These are phyloP conservation scores for Termitomyces sp. DNA, from an alignment of 768 basidiomycete species.

Conservation along the genomic window DNA sequence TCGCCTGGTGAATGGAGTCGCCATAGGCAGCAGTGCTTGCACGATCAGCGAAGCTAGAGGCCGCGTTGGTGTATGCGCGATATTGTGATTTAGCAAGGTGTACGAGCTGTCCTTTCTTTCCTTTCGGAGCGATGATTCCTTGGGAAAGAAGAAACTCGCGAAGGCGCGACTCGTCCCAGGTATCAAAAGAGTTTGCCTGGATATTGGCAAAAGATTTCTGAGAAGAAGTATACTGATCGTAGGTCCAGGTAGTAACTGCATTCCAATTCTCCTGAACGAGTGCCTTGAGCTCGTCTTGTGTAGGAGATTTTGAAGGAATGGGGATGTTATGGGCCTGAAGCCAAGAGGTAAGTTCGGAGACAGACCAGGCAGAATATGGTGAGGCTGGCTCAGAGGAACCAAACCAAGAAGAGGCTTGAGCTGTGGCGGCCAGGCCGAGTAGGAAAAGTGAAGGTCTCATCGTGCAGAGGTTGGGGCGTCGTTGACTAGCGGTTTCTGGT, in stretches of 20 bases:
- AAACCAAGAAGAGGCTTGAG: slow-evolving; percentile 52
- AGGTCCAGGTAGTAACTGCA: slow-evolving; percentile 47
- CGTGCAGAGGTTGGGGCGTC: neutral
- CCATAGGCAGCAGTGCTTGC: slow-evolving; percentile 54
- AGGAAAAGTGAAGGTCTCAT: slow-evolving; percentile 29
- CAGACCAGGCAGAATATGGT: slow-evolving; percentile 54
- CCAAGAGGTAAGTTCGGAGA: slow-evolving; percentile 62
- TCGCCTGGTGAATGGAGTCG: slow-evolving; percentile 36
- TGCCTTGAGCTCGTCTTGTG: slow-evolving; percentile 37
- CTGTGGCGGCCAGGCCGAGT: slow-evolving; percentile 27
- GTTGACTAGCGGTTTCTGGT: neutral
- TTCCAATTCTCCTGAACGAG: slow-evolving; percentile 67
- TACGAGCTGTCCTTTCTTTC: slow-evolving; percentile 76
- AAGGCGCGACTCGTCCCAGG: slow-evolving; percentile 82
- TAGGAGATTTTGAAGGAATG: slow-evolving; percentile 40
- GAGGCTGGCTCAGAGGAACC: slow-evolving; percentile 31
- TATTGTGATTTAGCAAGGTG: slow-evolving; percentile 74
- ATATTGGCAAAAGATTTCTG: slow-evolving; percentile 60
- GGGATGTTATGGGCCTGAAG: slow-evolving; percentile 63
- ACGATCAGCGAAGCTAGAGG: slow-evolving; percentile 47
- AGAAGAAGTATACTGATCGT: slow-evolving; percentile 60
- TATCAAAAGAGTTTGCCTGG: slow-evolving; percentile 63
- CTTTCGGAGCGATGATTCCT: slow-evolving; percentile 79
- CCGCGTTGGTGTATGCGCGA: slow-evolving; percentile 54
- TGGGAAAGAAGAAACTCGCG: slow-evolving; percentile 84